Conservation (phyloP, 2,329 filamentous ascomycete genomes). For the Verticillium nonalfalfae region DNA sequence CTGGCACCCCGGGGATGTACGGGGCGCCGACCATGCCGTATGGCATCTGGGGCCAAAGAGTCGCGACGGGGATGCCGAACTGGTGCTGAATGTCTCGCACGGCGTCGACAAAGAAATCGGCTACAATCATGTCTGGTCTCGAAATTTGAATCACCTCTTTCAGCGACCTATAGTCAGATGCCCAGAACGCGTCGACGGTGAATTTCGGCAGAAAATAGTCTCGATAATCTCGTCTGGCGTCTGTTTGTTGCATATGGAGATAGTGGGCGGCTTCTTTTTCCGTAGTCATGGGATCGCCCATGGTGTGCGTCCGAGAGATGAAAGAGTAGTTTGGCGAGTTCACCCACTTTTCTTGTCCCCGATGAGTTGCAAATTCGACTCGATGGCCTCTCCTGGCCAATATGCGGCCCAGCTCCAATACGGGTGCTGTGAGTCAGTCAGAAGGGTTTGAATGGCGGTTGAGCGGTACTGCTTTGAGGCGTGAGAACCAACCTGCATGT, state of each 20-base stretch:
- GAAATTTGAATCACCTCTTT: conserved; percentile 15
- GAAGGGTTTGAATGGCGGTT: conserved; percentile 10
- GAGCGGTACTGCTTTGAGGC: conserved; percentile 8
- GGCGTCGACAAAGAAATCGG: conserved; percentile 34
- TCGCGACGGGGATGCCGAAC: conserved; percentile 28
- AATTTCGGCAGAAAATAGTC: conserved; percentile 26
- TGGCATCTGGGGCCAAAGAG: conserved; percentile 34
- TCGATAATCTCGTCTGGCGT: conserved; percentile 21
- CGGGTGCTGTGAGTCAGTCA: conserved; percentile 14
- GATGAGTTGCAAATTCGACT: not conserved
- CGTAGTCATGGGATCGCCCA: conserved; percentile 16
- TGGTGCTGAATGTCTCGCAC: conserved; percentile 30
- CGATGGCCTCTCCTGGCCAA: conserved; percentile 1
- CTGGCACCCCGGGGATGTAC: conserved; percentile 34
- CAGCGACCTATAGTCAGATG: conserved; percentile 17
- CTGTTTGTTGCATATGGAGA: conserved; percentile 24
- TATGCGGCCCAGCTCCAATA: conserved; percentile 4
- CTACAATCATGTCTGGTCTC: conserved; percentile 30
- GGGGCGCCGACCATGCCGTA: conserved; percentile 25
- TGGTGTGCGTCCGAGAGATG: conserved; percentile 12
- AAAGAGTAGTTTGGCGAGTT: not conserved
- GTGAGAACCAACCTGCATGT: conserved; percentile 27
- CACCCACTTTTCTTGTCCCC: not conserved
- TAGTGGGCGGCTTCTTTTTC: conserved; percentile 26
- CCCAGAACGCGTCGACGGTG: conserved; percentile 30